Conservation (phyloP, 208 protist genomes). For the Histomonas meleagridis region DNA sequence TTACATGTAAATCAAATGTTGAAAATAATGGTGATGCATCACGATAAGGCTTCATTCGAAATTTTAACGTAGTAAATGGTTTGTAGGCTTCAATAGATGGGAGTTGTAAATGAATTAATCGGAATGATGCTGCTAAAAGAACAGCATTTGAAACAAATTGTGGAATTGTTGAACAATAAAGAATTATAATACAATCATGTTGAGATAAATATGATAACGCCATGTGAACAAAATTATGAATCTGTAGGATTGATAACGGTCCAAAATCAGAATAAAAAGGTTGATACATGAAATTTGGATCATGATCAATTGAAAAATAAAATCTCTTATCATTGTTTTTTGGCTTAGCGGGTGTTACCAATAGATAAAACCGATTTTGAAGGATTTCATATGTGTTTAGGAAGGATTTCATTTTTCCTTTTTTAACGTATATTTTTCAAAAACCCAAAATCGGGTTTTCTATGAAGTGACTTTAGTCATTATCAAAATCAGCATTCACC, state of each 20-base stretch:
- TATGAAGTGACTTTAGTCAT: too few species aligned
- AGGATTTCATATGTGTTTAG: too few species aligned
- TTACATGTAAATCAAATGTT: slow-evolving; percentile 61
- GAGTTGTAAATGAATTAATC: background rate
- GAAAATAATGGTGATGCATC: slow-evolving; percentile 69
- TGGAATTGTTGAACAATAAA: background rate
- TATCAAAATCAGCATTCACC: too few species aligned
- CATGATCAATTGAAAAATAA: slow-evolving; percentile 25
- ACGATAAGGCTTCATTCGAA: slow-evolving; percentile 60
- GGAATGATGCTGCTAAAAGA: background rate
- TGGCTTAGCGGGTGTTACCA: too few species aligned
- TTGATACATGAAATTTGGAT: background rate
- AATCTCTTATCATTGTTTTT: background rate
- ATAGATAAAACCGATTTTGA: too few species aligned
- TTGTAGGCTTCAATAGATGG: background rate
- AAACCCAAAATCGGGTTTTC: too few species aligned
- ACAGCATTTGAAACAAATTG: background rate
- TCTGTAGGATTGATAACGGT: background rate
- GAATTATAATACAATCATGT: background rate
- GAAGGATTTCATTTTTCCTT: too few species aligned
- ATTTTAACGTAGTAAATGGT: background rate
- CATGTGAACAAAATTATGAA: background rate
- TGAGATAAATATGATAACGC: background rate
- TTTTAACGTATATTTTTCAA: too few species aligned
- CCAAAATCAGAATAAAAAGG: slow-evolving; percentile 30